Percentiles rank a stretch among this genome's conserved stretches.
Evolutionary conservation across 2,329 filamentous ascomycete genomes (phyloP).

Genomic region (Fusarium metavorans): DNA sequence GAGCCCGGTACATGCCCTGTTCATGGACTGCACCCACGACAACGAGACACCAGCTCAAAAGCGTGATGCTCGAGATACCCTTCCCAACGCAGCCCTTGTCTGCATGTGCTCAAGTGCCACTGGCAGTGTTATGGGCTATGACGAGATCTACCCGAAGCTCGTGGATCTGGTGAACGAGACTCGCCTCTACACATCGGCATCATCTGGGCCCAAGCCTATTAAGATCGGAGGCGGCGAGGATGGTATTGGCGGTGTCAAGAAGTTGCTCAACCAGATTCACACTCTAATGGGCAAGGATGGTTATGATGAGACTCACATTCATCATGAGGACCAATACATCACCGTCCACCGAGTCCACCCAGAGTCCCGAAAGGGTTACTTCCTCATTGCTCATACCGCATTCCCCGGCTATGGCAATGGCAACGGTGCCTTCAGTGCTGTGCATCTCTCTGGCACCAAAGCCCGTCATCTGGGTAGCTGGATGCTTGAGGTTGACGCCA

Average conservation of each 20-base stretch:
- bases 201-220: conserved; percentile 70
- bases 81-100: conserved; percentile 93
- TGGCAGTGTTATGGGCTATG: conserved; percentile 97
- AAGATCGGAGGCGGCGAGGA: conserved; percentile 77
- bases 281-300: conserved; percentile 94
- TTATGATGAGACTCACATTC: conserved; percentile 95
- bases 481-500: conserved; percentile 90
- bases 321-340: conserved; percentile 96
- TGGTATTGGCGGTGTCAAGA: conserved; percentile 92
- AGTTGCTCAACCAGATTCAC: conserved; percentile 93
- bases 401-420: conserved; percentile 91
- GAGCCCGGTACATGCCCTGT: conserved; percentile 91
- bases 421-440: conserved; percentile 82
- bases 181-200: conserved; percentile 82
- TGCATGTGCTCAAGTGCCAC: conserved; percentile 96
- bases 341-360: conserved; percentile 97
- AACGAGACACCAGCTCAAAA: conserved; percentile 98
- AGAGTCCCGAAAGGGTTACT: conserved; percentile 91
- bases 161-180: conserved; percentile 95
- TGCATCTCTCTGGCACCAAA: conserved; percentile 85
- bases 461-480: conserved; percentile 90
- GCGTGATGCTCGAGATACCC: conserved; percentile 90
- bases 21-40: conserved; percentile 99
- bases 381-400: conserved; percentile 94
- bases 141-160: conserved; percentile 93